Evolutionary conservation across 2,329 filamentous ascomycete species (phyloP), one percentile per base, ranked within the genome.

Genomic region (Pyrenochaeta sp.): DNA sequence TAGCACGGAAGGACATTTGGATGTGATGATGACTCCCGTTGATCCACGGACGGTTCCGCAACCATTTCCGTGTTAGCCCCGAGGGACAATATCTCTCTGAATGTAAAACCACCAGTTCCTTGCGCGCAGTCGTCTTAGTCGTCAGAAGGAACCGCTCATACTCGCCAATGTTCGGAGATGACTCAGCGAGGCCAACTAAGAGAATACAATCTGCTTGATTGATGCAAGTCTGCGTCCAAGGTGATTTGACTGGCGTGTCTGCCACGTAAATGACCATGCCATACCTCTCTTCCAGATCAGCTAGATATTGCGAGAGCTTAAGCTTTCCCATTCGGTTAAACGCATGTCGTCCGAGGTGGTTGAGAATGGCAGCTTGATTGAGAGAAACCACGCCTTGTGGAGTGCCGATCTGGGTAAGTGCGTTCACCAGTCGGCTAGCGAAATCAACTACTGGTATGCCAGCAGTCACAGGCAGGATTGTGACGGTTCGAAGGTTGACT

Each of bases 201-300:
- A 99, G 84, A 63, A 99, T 97, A 67, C 93, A 97, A 78, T 99
- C 95, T 1, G 95, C 95, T 78, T 99, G 95, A 15, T 91, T 90
- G 64, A 99, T 97, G 75, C 96, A 99, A 0, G 95, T 98, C 72
- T 97, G 93, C 0, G 96, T 99, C 95, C 95, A 99, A 0, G 94
- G 93, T 1, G 96, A 92, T 69, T 97, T 98, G 69, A 98, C 95
- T 59, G 89, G 97, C 4, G 96, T 99, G 77, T 99, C 95, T 50
- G 94, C 95, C 56, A 99, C 90, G 73, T 99, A 99, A 7, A 99
- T 83, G 1, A 99, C 93, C 68, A 99, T 87, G 0, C 94, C 93
- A 69, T 96, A 98, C 75, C 97, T 97, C 78, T 99, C 95, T 78
- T 99, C 95, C 10, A 99, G 83, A 71, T 99, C 95, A 2, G 96